A percentile compares a stretch with the other conserved stretches of the same genome.
These are phyloP conservation scores for Triticum urartu DNA, from an alignment of 176 grass and related monocot genomes.

Conservation along the genomic window DNA sequence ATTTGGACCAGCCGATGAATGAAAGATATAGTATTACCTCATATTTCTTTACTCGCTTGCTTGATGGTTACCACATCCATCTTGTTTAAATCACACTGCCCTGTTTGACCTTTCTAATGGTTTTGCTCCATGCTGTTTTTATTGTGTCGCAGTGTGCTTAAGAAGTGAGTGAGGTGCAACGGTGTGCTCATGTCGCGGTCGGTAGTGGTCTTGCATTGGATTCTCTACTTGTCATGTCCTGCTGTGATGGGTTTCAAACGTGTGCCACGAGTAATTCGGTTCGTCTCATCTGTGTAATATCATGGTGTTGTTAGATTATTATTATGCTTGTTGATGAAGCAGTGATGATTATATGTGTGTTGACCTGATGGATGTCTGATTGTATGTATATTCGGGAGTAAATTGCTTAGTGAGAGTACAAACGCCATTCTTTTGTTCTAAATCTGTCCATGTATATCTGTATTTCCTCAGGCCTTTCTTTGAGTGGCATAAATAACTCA, in stretches of 20 bases:
- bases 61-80: neutral
- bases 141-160: slow-evolving; percentile 47
- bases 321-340: neutral
- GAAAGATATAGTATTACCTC: neutral
- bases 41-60: neutral
- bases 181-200: neutral
- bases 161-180: slow-evolving; percentile 52
- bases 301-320: slow-evolving; percentile 12
- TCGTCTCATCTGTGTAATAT: slow-evolving; percentile 13
- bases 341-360: neutral
- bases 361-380: neutral
- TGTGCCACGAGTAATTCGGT: neutral
- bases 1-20: neutral
- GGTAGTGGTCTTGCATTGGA: neutral
- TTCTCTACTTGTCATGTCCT: slow-evolving; percentile 9
- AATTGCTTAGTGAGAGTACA: slow-evolving; percentile 14
- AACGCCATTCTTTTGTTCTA: slow-evolving; percentile 8
- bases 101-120: neutral
- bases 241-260: neutral
- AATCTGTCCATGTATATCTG: slow-evolving; percentile 20
- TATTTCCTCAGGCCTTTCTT: neutral
- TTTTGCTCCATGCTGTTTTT: neutral
- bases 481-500: no score
- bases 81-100: neutral
- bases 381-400: slow-evolving; percentile 48